phyloP scores from a whole-genome alignment of 352 stramenopile genomes.

The Globisporangium echinulatum region DNA sequence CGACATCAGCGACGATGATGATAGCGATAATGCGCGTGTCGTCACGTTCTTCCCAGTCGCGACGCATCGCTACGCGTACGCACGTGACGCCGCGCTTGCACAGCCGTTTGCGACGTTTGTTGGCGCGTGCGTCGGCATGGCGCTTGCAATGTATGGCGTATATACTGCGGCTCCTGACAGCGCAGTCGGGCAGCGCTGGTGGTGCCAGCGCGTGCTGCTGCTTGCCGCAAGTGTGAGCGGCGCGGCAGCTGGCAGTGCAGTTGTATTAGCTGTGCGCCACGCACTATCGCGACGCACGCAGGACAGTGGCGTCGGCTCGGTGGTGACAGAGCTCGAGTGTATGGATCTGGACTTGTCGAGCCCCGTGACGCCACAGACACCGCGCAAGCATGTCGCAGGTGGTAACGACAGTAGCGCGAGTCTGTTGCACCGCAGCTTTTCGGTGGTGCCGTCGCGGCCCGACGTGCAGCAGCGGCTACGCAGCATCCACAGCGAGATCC shows the following conservation, averaged over 20 bases:
- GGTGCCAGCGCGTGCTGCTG: slow-evolving; percentile 30
- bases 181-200: slow-evolving; percentile 20
- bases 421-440: slow-evolving; percentile 18
- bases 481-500: slow-evolving; percentile 37
- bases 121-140: slow-evolving; percentile 22
- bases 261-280: slow-evolving; percentile 15
- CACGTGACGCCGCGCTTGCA: slow-evolving; percentile 23
- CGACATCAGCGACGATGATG: slow-evolving; percentile 25
- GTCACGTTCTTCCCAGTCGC: slow-evolving; percentile 31
- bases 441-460: slow-evolving; percentile 31
- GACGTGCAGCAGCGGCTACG: slow-evolving; percentile 26
- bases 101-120: slow-evolving; percentile 26
- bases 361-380: slow-evolving; percentile 27
- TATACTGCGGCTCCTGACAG: slow-evolving; percentile 12
- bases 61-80: slow-evolving; percentile 24
- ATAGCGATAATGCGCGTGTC: slow-evolving; percentile 23
- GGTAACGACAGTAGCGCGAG: neutral
- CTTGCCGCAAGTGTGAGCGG: slow-evolving; percentile 20
- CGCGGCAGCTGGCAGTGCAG: slow-evolving; percentile 19
- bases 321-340: slow-evolving; percentile 38
- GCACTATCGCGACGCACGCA: slow-evolving; percentile 6
- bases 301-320: slow-evolving; percentile 16
- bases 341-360: slow-evolving; percentile 24
- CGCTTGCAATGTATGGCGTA: slow-evolving; percentile 26
- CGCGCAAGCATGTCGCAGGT: slow-evolving; percentile 19